Percentiles rank a stretch among this genome's conserved stretches.
phyloP scores from a whole-genome alignment of 805 yeast species.

The Saturnispora sekii region DNA sequence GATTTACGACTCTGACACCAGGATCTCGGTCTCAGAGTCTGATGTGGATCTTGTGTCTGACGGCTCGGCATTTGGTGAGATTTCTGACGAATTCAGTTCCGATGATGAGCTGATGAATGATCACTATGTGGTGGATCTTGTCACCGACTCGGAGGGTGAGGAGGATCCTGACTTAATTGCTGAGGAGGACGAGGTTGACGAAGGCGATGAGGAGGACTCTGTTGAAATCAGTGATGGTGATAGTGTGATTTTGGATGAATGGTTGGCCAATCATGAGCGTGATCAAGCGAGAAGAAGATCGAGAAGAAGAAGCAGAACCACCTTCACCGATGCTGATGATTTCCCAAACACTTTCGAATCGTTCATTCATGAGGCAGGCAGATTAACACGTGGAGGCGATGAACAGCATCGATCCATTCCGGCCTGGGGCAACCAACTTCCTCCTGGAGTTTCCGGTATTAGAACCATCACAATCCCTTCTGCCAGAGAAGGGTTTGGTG shows the following conservation, averaged over 20 bases:
- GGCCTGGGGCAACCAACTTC: no score
- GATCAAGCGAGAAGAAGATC: conserved; percentile 17
- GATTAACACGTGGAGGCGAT: conserved; percentile 12
- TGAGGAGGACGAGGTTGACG: conserved; percentile 16
- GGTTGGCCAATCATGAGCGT: conserved; percentile 25
- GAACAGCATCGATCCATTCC: conserved; percentile 1
- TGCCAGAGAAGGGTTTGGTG: conserved; percentile 1
- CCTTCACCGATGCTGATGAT: no score
- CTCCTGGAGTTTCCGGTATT: no score
- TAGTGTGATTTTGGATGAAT: conserved; percentile 24
- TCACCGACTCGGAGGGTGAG: conserved; percentile 7
- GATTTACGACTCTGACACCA: background rate
- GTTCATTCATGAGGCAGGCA: no score
- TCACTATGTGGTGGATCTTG: conserved; percentile 22
- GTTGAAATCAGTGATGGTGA: conserved; percentile 21
- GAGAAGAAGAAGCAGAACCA: conserved; percentile 9
- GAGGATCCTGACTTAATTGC: conserved; percentile 19
- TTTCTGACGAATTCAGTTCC: conserved; percentile 11
- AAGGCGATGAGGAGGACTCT: conserved; percentile 13
- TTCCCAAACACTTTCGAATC: no score
- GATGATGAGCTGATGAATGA: conserved; percentile 20
- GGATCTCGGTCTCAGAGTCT: background rate
- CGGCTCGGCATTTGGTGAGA: conserved; percentile 5
- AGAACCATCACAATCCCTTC: conserved; percentile 4
- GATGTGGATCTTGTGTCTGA: conserved; percentile 1